Conservation (phyloP, 2,329 filamentous ascomycete species). For the Tolypocladium amazonense region DNA sequence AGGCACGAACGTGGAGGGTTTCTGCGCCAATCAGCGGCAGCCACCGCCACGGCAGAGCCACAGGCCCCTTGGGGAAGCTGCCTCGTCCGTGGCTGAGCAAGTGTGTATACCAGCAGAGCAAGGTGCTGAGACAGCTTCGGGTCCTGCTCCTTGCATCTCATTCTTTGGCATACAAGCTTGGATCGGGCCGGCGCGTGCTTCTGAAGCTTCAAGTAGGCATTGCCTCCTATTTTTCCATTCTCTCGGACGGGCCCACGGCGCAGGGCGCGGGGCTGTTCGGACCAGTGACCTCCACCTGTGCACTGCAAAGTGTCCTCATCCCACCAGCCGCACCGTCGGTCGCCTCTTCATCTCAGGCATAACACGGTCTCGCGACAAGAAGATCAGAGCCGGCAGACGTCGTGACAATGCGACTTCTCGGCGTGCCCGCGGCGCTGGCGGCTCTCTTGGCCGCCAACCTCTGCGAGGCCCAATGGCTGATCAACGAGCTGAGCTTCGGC, state of each 20-base stretch:
- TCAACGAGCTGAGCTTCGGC: conserved; percentile 71
- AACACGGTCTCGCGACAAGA: background rate
- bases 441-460: conserved; percentile 34
- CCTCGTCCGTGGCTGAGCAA: background rate
- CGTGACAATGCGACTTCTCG: conserved; percentile 32
- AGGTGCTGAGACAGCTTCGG: background rate
- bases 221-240: background rate
- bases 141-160: background rate
- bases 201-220: background rate
- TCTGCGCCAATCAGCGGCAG: background rate
- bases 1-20: background rate
- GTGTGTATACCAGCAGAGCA: background rate
- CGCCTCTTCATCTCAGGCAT: background rate
- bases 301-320: conserved; percentile 18
- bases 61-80: background rate
- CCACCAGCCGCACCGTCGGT: conserved; percentile 2
- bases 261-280: background rate
- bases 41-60: background rate
- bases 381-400: background rate
- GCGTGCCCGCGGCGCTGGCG: conserved; percentile 22
- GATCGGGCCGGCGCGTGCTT: background rate
- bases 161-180: background rate
- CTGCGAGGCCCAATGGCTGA: conserved; percentile 53
- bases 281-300: background rate
- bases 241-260: background rate